These are phyloP conservation scores for Hypoxylon fuscum DNA, from an alignment of 495 filamentous ascomycete species.

Conservation along the genomic window DNA sequence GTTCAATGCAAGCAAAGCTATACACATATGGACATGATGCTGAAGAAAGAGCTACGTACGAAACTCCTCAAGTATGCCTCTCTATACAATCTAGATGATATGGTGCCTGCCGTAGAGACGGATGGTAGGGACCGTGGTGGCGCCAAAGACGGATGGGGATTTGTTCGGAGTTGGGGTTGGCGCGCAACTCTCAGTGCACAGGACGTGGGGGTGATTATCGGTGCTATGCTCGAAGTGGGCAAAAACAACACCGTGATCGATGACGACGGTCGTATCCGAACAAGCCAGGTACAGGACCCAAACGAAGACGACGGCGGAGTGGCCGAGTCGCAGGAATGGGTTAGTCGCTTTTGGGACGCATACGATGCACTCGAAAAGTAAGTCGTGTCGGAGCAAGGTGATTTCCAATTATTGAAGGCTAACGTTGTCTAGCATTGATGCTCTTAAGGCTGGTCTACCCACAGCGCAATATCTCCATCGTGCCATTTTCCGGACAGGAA, in stretches of 20 bases:
- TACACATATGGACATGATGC: conserved; percentile 97
- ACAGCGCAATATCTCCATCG: conserved; percentile 88
- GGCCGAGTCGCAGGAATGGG: conserved; percentile 70
- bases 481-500: conserved; percentile 93
- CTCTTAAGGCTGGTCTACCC: conserved; percentile 78
- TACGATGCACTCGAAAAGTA: conserved; percentile 87
- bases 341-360: conserved; percentile 87
- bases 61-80: conserved; percentile 89
- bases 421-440: conserved; percentile 72
- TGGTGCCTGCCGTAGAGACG: conserved; percentile 76
- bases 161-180: conserved; percentile 98
- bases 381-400: conserved; percentile 39
- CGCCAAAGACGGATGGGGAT: conserved; percentile 90
- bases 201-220: conserved; percentile 89
- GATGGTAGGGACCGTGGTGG: conserved; percentile 65
- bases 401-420: conserved; percentile 21
- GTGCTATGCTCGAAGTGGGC: conserved; percentile 92
- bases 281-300: conserved; percentile 51
- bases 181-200: conserved; percentile 90
- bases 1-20: conserved; percentile 95
- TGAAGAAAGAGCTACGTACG: conserved; percentile 87
- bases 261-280: conserved; percentile 44
- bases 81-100: conserved; percentile 88
- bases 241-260: conserved; percentile 52
- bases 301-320: conserved; percentile 53